phyloP scores from a whole-genome alignment of 352 stramenopile genomes.

The Globisporangium perplexum region DNA sequence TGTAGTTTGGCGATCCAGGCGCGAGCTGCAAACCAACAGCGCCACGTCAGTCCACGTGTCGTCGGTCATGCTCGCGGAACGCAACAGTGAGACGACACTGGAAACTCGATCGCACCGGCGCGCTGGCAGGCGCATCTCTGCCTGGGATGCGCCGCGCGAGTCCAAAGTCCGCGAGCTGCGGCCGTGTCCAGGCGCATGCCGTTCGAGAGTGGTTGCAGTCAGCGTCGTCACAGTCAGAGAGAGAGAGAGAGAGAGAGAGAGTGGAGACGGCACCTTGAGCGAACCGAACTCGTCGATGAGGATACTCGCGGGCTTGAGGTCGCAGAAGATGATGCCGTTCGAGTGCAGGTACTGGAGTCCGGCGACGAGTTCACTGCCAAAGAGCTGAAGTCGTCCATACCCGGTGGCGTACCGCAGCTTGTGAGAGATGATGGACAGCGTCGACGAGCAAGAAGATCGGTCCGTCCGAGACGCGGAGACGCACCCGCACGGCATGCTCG shows the following conservation, averaged over 20 bases:
- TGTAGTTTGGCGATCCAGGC: conserved; percentile 86
- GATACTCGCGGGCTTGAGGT: conserved; percentile 89
- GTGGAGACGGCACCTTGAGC: conserved; percentile 51
- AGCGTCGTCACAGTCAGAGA: not conserved
- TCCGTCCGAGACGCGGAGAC: not conserved
- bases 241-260: no score
- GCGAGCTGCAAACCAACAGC: conserved; percentile 22
- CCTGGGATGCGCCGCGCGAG: conserved; percentile 79
- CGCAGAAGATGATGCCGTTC: conserved; percentile 87
- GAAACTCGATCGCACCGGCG: conserved; percentile 22
- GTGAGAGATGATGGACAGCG: not conserved
- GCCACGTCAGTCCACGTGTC: not conserved
- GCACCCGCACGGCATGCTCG: conserved; percentile 65
- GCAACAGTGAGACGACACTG: no score
- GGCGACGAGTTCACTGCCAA: conserved; percentile 66
- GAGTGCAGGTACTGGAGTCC: conserved; percentile 88
- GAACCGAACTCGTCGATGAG: conserved; percentile 92
- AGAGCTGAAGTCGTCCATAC: conserved; percentile 27
- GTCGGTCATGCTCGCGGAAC: not conserved
- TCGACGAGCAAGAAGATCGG: not conserved
- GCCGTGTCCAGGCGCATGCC: not conserved
- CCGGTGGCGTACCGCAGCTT: not conserved
- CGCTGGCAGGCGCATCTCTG: conserved; percentile 20
- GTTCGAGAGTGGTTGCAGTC: not conserved
- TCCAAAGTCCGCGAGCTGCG: conserved; percentile 87